Evolutionary conservation across 2,329 filamentous ascomycete genomes (phyloP), one percentile per base, ranked within the genome.

Genomic region (Diaporthe ilicicola): DNA sequence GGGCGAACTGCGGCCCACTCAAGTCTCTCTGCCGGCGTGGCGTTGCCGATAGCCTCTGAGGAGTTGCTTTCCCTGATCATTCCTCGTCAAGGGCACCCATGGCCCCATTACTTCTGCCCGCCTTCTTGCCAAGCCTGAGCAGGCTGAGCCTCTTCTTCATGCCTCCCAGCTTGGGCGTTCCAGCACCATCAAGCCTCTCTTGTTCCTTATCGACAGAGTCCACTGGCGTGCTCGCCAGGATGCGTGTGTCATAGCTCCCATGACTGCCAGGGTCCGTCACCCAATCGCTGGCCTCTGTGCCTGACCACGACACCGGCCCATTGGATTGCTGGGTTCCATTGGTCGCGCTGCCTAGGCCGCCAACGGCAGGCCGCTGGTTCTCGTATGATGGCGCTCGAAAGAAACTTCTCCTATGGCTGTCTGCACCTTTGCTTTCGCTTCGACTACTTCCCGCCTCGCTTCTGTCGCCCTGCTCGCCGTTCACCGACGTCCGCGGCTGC

Each of bases 61-160:
- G 9, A 32, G 17, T 13, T 46, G 27, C 9, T 12, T 19, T 3
- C 53, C 10, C 44, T 17, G 42, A 39, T 82, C 83, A 88, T 79
- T 89, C 88, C 78, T 90, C 88, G 68, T 88, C 84, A 73, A 90
- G 78, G 74, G 86, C 86, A 67, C 83, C 84, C 87, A 89, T 89
- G 72, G 82, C 77, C 34, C 80, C 84, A 72, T 80, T 84, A 61
- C 80, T 83, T 79, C 89, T 91, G 77, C 87, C 90, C 55, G 84
- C 84, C 82, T 93, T 94, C 79, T 90, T 91, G 37, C 92, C 91
- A 64, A 94, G 86, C 79, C 92, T 93, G 77, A 97, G 84, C 76
- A 94, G 84, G 79, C 93, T 96, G 74, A 97, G 85, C 77, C 94
- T 84, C 83, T 94, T 95, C 82, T 91, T 90, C 74, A 97, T 88